These are phyloP conservation scores for Clitopilus hobsonii DNA, from an alignment of 768 basidiomycete species.

Conservation along the genomic window DNA sequence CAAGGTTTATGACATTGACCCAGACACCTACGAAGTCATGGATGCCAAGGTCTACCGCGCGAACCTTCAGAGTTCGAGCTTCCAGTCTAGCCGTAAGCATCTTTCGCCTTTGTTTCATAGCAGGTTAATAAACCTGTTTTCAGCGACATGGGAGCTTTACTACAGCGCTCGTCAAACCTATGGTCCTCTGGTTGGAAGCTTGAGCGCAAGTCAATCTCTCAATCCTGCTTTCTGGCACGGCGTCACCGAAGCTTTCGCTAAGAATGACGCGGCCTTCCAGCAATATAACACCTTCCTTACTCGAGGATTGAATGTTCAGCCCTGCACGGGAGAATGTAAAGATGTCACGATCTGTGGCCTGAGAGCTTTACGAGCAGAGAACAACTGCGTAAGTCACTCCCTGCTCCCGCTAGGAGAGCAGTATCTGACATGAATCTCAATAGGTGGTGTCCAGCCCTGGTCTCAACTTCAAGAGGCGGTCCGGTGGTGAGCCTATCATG, in stretches of 20 bases:
- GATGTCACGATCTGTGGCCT: constrained; percentile 37
- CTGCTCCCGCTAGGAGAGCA: not conserved
- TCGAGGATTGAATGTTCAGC: constrained; percentile 28
- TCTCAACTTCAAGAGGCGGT: constrained; percentile 17
- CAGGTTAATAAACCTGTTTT: constrained; percentile 2
- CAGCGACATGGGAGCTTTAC: constrained; percentile 48
- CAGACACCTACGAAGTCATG: constrained; percentile 63
- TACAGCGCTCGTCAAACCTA: constrained; percentile 56
- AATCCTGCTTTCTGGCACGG: constrained; percentile 56
- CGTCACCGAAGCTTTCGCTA: constrained; percentile 48
- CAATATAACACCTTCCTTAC: constrained; percentile 41
- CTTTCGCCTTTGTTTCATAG: not conserved
- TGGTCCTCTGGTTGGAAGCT: constrained; percentile 37
- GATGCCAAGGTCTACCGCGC: constrained; percentile 47
- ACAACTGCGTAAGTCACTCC: constrained; percentile 34
- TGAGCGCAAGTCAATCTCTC: constrained; percentile 29
- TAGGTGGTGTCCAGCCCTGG: constrained; percentile 14
- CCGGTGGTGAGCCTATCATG: constrained; percentile 1
- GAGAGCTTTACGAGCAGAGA: constrained; percentile 34
- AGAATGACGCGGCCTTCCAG: constrained; percentile 40
- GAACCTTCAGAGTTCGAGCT: constrained; percentile 35
- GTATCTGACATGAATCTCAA: not conserved
- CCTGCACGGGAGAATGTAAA: constrained; percentile 35
- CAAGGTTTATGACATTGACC: constrained; percentile 61
- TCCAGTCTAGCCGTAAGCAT: constrained; percentile 41